Evolutionary conservation across 495 filamentous ascomycete species (phyloP).

Genomic region (Entonaema liquescens): DNA sequence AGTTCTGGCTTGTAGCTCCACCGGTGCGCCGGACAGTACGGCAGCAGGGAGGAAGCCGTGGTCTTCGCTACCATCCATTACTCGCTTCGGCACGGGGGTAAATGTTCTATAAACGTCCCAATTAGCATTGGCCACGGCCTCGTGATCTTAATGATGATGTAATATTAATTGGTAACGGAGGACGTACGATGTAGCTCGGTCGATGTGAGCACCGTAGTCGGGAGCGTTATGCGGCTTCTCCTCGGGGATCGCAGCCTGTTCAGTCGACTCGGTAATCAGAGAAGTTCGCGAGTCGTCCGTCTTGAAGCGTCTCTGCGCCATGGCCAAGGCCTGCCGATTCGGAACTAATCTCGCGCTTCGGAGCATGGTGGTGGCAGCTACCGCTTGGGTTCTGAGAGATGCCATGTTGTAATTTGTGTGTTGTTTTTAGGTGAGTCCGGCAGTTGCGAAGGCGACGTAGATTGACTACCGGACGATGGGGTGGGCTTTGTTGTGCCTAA

Average conservation of each 20-base stretch:
- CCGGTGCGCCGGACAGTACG: slow-evolving; percentile 88
- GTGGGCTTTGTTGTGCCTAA: neutral
- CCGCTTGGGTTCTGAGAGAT: slow-evolving; percentile 53
- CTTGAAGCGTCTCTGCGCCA: slow-evolving; percentile 57
- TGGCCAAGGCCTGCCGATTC: slow-evolving; percentile 48
- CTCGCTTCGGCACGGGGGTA: slow-evolving; percentile 85
- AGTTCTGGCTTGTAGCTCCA: slow-evolving; percentile 90
- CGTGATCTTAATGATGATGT: neutral
- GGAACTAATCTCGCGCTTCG: slow-evolving; percentile 50
- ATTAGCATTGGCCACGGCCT: slow-evolving; percentile 6
- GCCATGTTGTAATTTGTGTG: slow-evolving; percentile 53
- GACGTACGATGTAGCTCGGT: slow-evolving; percentile 80
- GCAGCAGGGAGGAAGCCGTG: slow-evolving; percentile 77
- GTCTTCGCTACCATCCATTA: slow-evolving; percentile 92
- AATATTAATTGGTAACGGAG: neutral
- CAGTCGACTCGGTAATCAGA: slow-evolving; percentile 30
- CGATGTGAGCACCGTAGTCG: slow-evolving; percentile 78
- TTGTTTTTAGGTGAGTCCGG: neutral
- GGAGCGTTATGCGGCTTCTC: slow-evolving; percentile 68
- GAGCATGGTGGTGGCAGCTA: slow-evolving; percentile 56
- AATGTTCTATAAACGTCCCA: slow-evolving; percentile 66
- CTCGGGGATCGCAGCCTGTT: slow-evolving; percentile 40
- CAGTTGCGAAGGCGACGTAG: neutral
- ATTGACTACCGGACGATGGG: neutral
- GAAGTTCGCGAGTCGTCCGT: slow-evolving; percentile 50